Base-by-base conservation (phyloP, 2,329 filamentous ascomycete species). In the Venturia aucupariae region DNA sequence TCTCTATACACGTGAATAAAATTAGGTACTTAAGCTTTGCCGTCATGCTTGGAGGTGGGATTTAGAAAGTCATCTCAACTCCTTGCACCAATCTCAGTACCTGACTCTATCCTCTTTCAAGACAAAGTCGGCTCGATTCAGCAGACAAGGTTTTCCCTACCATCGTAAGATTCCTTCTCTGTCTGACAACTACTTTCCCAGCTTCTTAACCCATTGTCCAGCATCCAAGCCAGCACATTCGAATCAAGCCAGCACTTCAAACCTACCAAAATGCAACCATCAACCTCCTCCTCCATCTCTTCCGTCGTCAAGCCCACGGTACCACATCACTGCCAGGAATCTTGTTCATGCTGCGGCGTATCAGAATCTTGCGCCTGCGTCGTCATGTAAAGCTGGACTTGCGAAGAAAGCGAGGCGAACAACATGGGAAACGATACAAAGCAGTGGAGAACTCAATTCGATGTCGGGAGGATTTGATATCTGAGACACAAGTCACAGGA, bases 301-400 rank as follows among this genome's bases (percentile, higher is more conserved):
- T 42, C 35, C 35, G 42, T 60, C 35, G 35, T 60, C 11, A 60
- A 41, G 19, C 10, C 57, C 3, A 4, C 57, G 19, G n/a, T 24
- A 60, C 19, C 32, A 41, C 57, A 60, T 30, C 5, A 30, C 59
- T 60, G 59, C 11, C 30, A 38, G 15, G 57, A 60, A 42, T 60
- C 57, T 19, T 60, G 57, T 13, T 60, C 57, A 6, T 60, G 57
- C 32, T 42, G 35, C n/a, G 59, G 38, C 59, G 11, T 60, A 19
- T 27, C n/a, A n/a, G 38, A 60, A 32, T 24, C 59, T 2, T 60
- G 35, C n/a, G 17, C 10, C 27, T 60, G 59, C 38, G 38, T 60
- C n/a, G 35, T 60, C 38, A 42, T 60, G 59, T 60, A 44, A n/a
- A n/a, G 1, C 13, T 17, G 2, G 15, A 13, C 4, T 15, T 17